These are phyloP conservation scores for Murraya paniculata DNA, from an alignment of 345 rosid species.

Conservation along the genomic window DNA sequence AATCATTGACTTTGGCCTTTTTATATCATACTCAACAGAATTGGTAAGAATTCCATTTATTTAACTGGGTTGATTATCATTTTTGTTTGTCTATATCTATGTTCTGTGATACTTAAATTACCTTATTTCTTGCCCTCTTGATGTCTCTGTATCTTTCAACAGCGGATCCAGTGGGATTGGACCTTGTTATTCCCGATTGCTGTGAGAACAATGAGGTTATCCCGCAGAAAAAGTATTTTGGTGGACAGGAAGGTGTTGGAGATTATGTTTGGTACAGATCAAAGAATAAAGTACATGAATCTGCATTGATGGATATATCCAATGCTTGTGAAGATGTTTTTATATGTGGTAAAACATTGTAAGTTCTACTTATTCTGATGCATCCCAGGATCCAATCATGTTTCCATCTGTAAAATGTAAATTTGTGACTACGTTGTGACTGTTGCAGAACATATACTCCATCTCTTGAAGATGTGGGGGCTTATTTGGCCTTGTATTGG, in stretches of 20 bases:
- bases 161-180: constrained; percentile 93
- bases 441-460: constrained; percentile 72
- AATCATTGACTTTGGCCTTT: constrained; percentile 2
- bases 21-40: neutral
- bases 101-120: neutral
- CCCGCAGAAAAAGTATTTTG: constrained; percentile 81
- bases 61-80: neutral
- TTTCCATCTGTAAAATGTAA: neutral
- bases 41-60: neutral
- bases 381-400: constrained; percentile 9
- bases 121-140: constrained; percentile 1
- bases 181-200: constrained; percentile 71
- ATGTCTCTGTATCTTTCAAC: constrained; percentile 25
- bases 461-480: constrained; percentile 83
- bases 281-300: constrained; percentile 53
- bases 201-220: constrained; percentile 62
- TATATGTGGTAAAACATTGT: constrained; percentile 62
- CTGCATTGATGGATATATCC: constrained; percentile 55
- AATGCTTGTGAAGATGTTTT: constrained; percentile 46
- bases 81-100: neutral
- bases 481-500: constrained; percentile 78
- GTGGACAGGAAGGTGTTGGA: constrained; percentile 86
- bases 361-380: constrained; percentile 37
- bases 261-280: constrained; percentile 82
- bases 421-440: constrained; percentile 8